A percentile compares a stretch with the other conserved stretches of the same genome.
Evolutionary conservation across 2,329 filamentous ascomycete species (phyloP).

Genomic region (Cladophialophora chaetospira): DNA sequence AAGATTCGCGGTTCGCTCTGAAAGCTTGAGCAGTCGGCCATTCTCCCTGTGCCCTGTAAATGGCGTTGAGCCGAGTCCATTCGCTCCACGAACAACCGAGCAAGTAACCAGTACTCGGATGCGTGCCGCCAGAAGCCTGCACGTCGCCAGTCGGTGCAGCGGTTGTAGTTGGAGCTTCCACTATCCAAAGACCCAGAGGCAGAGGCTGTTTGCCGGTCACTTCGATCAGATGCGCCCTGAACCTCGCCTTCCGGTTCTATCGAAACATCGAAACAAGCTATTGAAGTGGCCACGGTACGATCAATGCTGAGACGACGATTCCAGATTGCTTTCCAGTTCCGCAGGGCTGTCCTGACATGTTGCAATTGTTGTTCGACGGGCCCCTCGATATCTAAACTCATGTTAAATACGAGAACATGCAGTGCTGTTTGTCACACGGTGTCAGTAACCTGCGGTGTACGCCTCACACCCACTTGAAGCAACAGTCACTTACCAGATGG

Average conservation of each 20-base stretch:
- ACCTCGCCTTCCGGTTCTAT: constrained; percentile 2
- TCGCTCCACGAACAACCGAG: constrained; percentile 31
- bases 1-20: not conserved
- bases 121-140: constrained; percentile 35
- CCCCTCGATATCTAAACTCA: not conserved
- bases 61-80: not conserved
- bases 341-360: constrained; percentile 33
- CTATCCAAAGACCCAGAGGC: not conserved
- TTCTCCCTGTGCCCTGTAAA: not conserved
- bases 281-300: constrained; percentile 25
- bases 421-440: not conserved
- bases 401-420: constrained; percentile 6
- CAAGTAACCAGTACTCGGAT: constrained; percentile 37
- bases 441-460: not conserved
- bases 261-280: constrained; percentile 11
- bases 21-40: not conserved
- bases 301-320: constrained; percentile 30
- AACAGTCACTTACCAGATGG: constrained; percentile 29
- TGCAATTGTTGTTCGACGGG: not conserved
- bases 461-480: not conserved
- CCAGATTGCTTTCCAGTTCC: constrained; percentile 37
- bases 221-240: not conserved
- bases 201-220: not conserved
- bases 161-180: not conserved
- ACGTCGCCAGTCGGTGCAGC: constrained; percentile 30